Conservation (phyloP, 148 eudicot species). For the Fagopyrum esculentum region DNA sequence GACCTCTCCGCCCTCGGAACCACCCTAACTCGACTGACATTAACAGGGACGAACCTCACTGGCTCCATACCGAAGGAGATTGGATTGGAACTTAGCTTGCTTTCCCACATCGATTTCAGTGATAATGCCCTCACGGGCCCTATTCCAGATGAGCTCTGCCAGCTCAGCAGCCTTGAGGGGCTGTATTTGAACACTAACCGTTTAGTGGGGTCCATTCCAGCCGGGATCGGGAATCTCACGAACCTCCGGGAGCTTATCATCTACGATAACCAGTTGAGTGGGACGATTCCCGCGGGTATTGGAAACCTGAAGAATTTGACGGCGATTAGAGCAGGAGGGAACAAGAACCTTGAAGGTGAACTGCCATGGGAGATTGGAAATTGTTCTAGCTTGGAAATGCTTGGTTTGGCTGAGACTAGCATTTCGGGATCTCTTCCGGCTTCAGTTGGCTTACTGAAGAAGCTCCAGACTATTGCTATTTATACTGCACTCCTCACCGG, state of each 20-base stretch:
- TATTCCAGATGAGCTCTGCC: constrained; percentile 51
- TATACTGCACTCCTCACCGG: constrained; percentile 83
- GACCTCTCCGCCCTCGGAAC: constrained; percentile 43
- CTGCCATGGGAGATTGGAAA: constrained; percentile 71
- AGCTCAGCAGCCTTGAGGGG: constrained; percentile 42
- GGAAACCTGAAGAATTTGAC: constrained; percentile 47
- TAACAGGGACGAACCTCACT: constrained; percentile 62
- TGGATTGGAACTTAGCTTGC: constrained; percentile 25
- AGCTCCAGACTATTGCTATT: constrained; percentile 64
- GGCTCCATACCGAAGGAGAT: constrained; percentile 59
- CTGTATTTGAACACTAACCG: constrained; percentile 56
- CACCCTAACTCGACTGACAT: constrained; percentile 34
- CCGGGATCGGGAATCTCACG: constrained; percentile 49
- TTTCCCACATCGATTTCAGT: constrained; percentile 57
- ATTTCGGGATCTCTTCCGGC: constrained; percentile 69
- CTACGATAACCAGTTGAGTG: constrained; percentile 78
- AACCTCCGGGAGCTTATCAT: constrained; percentile 41
- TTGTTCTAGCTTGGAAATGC: constrained; percentile 47
- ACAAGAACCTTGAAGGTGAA: constrained; percentile 69
- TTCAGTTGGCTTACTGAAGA: constrained; percentile 56
- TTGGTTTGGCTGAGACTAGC: constrained; percentile 87
- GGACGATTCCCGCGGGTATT: constrained; percentile 56
- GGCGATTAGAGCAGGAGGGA: constrained; percentile 79
- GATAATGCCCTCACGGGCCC: constrained; percentile 67
- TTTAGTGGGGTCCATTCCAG: constrained; percentile 56